Base-by-base conservation (phyloP, 2,329 filamentous ascomycete species). In the Hirsutella thompsonii region DNA sequence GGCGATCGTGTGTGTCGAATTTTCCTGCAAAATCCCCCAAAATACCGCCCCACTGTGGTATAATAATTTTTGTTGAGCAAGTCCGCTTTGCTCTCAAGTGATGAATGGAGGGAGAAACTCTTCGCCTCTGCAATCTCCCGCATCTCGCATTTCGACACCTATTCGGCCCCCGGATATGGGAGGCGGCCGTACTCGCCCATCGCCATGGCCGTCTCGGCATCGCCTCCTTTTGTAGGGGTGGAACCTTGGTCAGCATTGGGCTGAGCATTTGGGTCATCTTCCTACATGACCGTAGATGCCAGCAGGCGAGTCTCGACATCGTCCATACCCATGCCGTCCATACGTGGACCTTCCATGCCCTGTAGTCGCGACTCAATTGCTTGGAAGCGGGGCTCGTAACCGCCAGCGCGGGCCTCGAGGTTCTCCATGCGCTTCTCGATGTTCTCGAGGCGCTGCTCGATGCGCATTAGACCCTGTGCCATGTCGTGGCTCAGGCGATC, bases 401-500 rank as follows among this genome's bases (percentile, higher is more conserved):
- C 52, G 35, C 55, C 57, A n/a, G 60, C 55, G 38, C 64, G 63
- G 38, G 58, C 58, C 51, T 77, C 72, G 26, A 78, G 61, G 36
- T 64, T 64, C 16, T 74, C 70, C 43, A 77, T 59, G n/a, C 72
- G 64, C 55, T 74, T 73, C 50, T 73, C 66, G 20, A 77, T 64
- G 38, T 62, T 62, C 14, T 73, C 70, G 8, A 74, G 61, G 3
- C 64, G 64, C 44, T 64, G 60, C 45, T 70, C 67, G 36, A 78
- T 64, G 37, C 69, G 65, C 47, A 63, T 56, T 44, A 78, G 62
- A 5, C 70, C 70, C 44, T 74, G 68, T 2, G 58, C 55, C 54
- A 76, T 64, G 30, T 79, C 74, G 52, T 77, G 74, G 42, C 62
- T 66, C 44, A 78, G 62, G 23, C 74, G 70, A 46, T 79, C 74